These are phyloP conservation scores for Colletotrichum lupini DNA, from an alignment of 2,329 filamentous ascomycete species.

Conservation along the genomic window DNA sequence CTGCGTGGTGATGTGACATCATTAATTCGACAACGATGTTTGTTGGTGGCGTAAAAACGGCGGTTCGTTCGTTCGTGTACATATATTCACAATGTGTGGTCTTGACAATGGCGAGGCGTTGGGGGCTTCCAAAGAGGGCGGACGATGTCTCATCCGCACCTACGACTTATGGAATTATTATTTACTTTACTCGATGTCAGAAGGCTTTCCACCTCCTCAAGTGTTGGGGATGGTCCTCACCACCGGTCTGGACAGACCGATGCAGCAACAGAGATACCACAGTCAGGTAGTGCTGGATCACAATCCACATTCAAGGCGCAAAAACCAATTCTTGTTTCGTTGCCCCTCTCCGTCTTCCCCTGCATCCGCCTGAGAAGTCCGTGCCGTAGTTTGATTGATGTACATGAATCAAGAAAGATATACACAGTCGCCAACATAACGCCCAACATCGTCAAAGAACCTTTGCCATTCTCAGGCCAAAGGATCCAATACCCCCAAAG, in stretches of 20 bases:
- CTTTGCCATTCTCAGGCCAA: neutral
- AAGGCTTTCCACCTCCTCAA: neutral
- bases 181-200: constrained; percentile 19
- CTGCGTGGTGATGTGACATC: constrained; percentile 59
- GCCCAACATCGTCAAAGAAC: neutral
- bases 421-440: neutral
- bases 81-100: constrained; percentile 7
- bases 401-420: neutral
- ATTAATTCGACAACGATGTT: constrained; percentile 8
- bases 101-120: constrained; percentile 31
- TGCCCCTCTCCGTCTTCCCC: neutral
- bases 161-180: constrained; percentile 26
- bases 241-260: constrained; percentile 13
- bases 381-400: constrained; percentile 1
- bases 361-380: neutral
- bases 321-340: constrained; percentile 13
- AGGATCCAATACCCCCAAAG: neutral
- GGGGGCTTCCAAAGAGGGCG: constrained; percentile 10
- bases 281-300: constrained; percentile 19
- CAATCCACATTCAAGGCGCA: constrained; percentile 28
- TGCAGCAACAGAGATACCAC: constrained; percentile 19
- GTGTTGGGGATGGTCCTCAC: neutral
- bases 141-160: neutral
- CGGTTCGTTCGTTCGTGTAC: constrained; percentile 11
- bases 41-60: constrained; percentile 16